Evolutionary conservation across 306 rosid genomes (phyloP).

Genomic region (Corylus heterophylla): DNA sequence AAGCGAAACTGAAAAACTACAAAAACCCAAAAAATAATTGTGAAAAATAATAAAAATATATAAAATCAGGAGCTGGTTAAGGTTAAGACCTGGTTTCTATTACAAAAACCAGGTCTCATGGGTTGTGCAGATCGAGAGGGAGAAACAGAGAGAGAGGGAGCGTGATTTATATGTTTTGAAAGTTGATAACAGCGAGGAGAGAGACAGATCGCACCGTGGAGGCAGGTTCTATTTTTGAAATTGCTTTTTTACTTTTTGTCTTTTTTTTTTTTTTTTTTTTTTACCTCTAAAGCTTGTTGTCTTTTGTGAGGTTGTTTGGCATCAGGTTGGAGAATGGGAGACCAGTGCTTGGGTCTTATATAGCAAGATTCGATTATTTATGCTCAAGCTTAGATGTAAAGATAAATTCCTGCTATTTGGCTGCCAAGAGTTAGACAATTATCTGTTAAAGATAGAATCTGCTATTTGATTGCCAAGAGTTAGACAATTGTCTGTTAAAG

Average conservation of each 20-base stretch:
- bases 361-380: too few relatives aligned
- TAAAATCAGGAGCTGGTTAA: slow-evolving; percentile 20
- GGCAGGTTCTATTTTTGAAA: neutral
- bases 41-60: too few relatives aligned
- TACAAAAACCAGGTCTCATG: slow-evolving; percentile 51
- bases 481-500: too few relatives aligned
- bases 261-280: neutral
- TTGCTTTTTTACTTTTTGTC: neutral
- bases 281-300: neutral
- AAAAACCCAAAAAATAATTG: slow-evolving; percentile 3
- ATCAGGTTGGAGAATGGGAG: too few relatives aligned
- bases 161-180: slow-evolving; percentile 9
- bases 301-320: neutral
- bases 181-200: neutral
- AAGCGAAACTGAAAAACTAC: slow-evolving; percentile 22
- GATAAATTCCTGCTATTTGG: too few relatives aligned
- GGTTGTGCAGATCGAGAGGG: slow-evolving; percentile 13
- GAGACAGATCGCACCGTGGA: slow-evolving; percentile 27
- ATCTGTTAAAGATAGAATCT: too few relatives aligned
- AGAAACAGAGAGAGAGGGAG: neutral
- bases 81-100: slow-evolving; percentile 46
- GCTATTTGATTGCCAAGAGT: too few relatives aligned
- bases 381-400: too few relatives aligned
- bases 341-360: too few relatives aligned
- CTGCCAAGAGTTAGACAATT: too few relatives aligned